phyloP scores from a whole-genome alignment of 129 eudicot species.

The Silybum marianum region DNA sequence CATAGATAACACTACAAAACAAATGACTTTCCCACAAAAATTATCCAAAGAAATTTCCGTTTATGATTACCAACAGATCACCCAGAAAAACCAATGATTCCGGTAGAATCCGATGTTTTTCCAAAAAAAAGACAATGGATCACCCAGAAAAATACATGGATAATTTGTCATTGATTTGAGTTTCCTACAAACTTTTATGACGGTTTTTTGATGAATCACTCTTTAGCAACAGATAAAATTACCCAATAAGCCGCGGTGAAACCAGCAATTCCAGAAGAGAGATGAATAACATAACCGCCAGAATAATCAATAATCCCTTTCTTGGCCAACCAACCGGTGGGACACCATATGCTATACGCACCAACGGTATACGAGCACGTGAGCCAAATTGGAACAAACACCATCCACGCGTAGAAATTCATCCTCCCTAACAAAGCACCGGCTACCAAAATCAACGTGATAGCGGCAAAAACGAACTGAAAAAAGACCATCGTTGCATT shows the following conservation, averaged over 20 bases:
- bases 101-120: no score
- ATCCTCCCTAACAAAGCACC: constrained; percentile 80
- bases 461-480: constrained; percentile 82
- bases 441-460: constrained; percentile 72
- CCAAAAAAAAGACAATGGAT: no score
- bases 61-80: no score
- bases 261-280: constrained; percentile 83
- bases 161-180: no score
- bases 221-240: not conserved
- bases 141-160: no score
- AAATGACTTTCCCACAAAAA: no score
- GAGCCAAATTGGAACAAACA: constrained; percentile 74
- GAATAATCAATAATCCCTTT: constrained; percentile 76
- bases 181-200: no score
- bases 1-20: not conserved
- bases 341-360: constrained; percentile 71
- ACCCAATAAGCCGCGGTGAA: constrained; percentile 85
- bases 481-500: constrained; percentile 79
- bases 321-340: constrained; percentile 56
- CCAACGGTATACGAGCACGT: constrained; percentile 71
- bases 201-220: no score
- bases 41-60: no score
- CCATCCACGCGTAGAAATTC: constrained; percentile 82
- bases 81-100: no score
- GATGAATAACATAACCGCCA: constrained; percentile 81